Base-by-base conservation (phyloP, 2,329 filamentous ascomycete species). In the Colletotrichum euphorbiae region DNA sequence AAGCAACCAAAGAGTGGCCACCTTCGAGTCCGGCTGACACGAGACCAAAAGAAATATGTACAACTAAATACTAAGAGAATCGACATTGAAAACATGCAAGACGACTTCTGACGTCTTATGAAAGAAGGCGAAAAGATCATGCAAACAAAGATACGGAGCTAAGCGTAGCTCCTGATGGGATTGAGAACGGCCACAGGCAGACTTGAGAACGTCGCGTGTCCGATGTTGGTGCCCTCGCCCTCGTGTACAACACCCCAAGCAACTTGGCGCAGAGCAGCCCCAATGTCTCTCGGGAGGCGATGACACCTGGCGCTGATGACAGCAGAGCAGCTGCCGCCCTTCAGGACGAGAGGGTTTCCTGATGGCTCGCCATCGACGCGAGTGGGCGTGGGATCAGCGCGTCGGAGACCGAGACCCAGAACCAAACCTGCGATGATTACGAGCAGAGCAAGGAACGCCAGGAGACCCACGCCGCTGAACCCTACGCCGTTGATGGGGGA, bases 271-370 rank as follows among this genome's bases (percentile, higher is more conserved):
- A 74, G 65, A 77, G 80, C 81, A 62, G 84, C 69, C 71, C 73
- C 75, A 19, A 71, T 71, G 55, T 73, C 74, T 43, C 75, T 75
- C 8, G 72, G 73, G 17, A 74, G 70, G 5, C 80, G 76, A 63
- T 86, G 84, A 74, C 84, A 86, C 56, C 81, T 75, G 24, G 84
- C 80, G 73, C 80, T 82, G 69, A 87, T 73, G n/a, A 85, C 84
- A 8, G 84, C 85, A 68, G 82, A 85, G 76, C 84, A 87, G 46
- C 79, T 77, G 11, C 84, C 84, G 33, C 80, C 83, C 21, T 73
- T 75, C 40, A 87, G 71, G 2, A 79, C 79, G 24, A 87, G 80
- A 21, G 85, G 85, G 75, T 87, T 87, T 1, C 82, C 83, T 15
- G 76, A 73, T 17, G 76, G 75, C 9, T 73, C 71, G 46, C 79